A percentile compares a stretch with the other conserved stretches of the same genome.
Conservation (phyloP, 495 filamentous ascomycete genomes). For the Aspergillus indologenus region DNA sequence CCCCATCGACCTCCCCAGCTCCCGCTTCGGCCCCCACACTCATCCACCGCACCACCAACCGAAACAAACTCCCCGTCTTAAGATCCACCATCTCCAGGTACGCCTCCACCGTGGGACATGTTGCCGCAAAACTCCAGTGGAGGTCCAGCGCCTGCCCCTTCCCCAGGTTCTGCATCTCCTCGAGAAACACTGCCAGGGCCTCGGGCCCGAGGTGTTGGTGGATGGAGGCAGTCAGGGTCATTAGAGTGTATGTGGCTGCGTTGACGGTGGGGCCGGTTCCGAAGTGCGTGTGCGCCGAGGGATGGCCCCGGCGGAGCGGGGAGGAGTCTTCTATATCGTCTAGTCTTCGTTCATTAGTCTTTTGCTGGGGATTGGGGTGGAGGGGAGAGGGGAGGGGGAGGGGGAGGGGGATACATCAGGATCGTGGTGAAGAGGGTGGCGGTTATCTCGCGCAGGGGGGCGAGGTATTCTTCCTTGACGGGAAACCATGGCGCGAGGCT, state of each 20-base stretch:
- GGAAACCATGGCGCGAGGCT: too few species aligned
- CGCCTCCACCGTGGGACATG: constrained; percentile 17
- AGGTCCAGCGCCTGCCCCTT: constrained; percentile 35
- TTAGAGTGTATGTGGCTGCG: constrained; percentile 63
- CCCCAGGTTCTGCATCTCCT: constrained; percentile 18
- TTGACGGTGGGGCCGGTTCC: constrained; percentile 85
- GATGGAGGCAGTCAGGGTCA: too few species aligned
- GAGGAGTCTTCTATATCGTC: constrained; percentile 60
- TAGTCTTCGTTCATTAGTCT: too few species aligned
- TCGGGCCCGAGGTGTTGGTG: background rate
- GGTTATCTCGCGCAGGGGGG: too few species aligned
- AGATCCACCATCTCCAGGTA: constrained; percentile 28
- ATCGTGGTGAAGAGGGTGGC: too few species aligned
- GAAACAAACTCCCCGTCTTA: constrained; percentile 39
- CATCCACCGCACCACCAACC: constrained; percentile 26
- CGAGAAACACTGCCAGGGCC: background rate
- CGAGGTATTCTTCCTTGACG: too few species aligned
- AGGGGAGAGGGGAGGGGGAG: too few species aligned
- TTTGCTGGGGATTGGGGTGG: too few species aligned
- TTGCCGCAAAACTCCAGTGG: constrained; percentile 26
- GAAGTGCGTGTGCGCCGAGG: constrained; percentile 80
- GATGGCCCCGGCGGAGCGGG: constrained; percentile 68
- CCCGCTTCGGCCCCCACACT: background rate
- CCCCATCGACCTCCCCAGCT: constrained; percentile 8
- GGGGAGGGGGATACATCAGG: too few species aligned